Percentiles rank a stretch among this genome's conserved stretches.
These are phyloP conservation scores for Leccinum arenicola DNA, from an alignment of 768 basidiomycete species.

Conservation along the genomic window DNA sequence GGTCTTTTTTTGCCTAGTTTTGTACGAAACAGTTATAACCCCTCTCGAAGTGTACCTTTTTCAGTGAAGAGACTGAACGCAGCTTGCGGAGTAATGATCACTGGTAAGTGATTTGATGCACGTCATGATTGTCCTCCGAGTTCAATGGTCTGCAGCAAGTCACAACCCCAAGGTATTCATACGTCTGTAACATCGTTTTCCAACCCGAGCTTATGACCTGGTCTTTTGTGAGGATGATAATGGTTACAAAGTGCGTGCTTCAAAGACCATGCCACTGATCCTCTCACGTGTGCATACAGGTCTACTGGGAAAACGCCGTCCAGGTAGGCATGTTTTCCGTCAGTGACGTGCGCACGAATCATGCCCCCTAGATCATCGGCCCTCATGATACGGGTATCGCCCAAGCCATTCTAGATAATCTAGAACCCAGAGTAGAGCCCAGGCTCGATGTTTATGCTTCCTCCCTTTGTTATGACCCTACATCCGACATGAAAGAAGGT, in stretches of 20 bases:
- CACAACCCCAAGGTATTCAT: slow-evolving; percentile 81
- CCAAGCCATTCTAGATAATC: slow-evolving; percentile 55
- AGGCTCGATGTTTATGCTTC: slow-evolving; percentile 36
- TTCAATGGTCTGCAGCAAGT: slow-evolving; percentile 47
- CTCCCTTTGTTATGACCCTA: slow-evolving; percentile 50
- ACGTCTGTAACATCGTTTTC: neutral
- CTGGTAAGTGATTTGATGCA: slow-evolving; percentile 46
- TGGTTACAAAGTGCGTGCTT: slow-evolving; percentile 68
- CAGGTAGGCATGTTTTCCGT: slow-evolving; percentile 46
- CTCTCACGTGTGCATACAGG: slow-evolving; percentile 39
- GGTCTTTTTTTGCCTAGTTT: slow-evolving; percentile 17
- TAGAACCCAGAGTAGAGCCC: slow-evolving; percentile 51
- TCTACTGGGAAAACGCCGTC: slow-evolving; percentile 88
- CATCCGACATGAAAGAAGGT: slow-evolving; percentile 52
- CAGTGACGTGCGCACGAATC: neutral
- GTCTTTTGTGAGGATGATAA: slow-evolving; percentile 63
- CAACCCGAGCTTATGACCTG: slow-evolving; percentile 1
- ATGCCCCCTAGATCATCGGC: slow-evolving; percentile 61
- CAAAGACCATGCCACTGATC: neutral
- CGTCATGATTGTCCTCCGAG: neutral
- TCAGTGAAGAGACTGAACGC: slow-evolving; percentile 62
- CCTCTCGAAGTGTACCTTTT: slow-evolving; percentile 69
- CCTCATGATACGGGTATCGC: slow-evolving; percentile 84
- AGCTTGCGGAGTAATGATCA: slow-evolving; percentile 88
- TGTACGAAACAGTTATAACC: neutral